Conservation (phyloP, 2,329 filamentous ascomycete species). For the Phyllosticta paracitricarpa region DNA sequence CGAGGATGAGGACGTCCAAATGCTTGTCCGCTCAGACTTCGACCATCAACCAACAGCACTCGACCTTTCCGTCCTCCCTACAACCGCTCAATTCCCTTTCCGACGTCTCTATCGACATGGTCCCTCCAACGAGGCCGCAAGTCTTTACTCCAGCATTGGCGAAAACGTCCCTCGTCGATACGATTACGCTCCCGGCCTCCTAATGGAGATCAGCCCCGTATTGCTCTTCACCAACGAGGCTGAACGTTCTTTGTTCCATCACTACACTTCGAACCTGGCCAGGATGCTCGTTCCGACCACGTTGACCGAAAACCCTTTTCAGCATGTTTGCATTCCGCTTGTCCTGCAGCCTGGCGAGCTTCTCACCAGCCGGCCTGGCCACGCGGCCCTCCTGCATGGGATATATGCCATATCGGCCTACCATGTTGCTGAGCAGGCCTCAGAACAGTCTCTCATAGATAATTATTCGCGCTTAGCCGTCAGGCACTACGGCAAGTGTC, state of each 20-base stretch:
- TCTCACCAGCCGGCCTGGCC: background rate
- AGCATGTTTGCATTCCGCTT: slow-evolving; percentile 5
- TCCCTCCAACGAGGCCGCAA: background rate
- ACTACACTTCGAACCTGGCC: slow-evolving; percentile 4
- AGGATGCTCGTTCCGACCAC: slow-evolving; percentile 4
- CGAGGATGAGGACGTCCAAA: background rate
- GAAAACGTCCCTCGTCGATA: background rate
- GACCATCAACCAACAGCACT: background rate
- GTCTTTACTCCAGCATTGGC: background rate
- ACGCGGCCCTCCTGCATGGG: slow-evolving; percentile 2
- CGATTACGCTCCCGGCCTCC: background rate
- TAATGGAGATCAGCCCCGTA: background rate
- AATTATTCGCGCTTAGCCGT: background rate
- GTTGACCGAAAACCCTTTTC: slow-evolving; percentile 1
- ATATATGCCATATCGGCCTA: slow-evolving; percentile 8
- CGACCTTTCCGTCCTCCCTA: background rate
- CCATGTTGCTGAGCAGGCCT: slow-evolving; percentile 5
- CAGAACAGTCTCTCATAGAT: background rate
- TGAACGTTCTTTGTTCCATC: slow-evolving; percentile 4
- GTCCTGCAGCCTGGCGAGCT: background rate
- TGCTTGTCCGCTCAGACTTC: background rate
- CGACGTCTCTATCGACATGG: background rate
- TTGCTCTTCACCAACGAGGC: background rate
- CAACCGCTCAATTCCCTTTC: background rate
- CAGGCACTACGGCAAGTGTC: slow-evolving; percentile 6